Evolutionary conservation across 116 monocot genomes (phyloP).

Genomic region (Dioscorea cayenensis): DNA sequence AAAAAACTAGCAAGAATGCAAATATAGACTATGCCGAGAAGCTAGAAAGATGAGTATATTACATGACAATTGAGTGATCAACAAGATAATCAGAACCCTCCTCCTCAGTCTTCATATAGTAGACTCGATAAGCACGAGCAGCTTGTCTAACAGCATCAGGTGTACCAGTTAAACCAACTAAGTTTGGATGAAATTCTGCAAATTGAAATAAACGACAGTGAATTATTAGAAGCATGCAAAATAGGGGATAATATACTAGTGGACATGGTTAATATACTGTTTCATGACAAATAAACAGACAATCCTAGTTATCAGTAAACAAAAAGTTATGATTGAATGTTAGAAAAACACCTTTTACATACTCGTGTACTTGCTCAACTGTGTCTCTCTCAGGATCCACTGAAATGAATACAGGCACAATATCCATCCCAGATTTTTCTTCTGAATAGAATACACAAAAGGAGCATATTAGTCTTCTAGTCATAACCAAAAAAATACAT

Average conservation of each 20-base stretch:
- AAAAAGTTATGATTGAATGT: neutral
- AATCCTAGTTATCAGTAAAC: neutral
- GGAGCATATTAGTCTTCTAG: neutral
- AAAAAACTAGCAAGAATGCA: neutral
- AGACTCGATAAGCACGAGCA: slow-evolving; percentile 89
- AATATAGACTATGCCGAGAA: neutral
- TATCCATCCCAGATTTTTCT: slow-evolving; percentile 42
- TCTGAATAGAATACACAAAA: slow-evolving; percentile 32
- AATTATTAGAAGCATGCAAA: neutral
- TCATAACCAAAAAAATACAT: neutral
- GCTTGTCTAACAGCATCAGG: slow-evolving; percentile 57
- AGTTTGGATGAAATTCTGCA: slow-evolving; percentile 84
- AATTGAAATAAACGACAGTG: neutral
- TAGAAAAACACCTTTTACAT: slow-evolving; percentile 64
- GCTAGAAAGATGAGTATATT: slow-evolving; percentile 9
- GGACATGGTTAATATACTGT: neutral
- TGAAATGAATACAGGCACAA: slow-evolving; percentile 90
- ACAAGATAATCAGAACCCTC: slow-evolving; percentile 93
- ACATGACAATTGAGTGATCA: slow-evolving; percentile 99
- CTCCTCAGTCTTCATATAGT: slow-evolving; percentile 98
- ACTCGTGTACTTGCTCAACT: slow-evolving; percentile 86
- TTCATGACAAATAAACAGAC: neutral
- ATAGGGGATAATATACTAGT: neutral
- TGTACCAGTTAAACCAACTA: slow-evolving; percentile 86
- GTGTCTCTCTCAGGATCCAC: slow-evolving; percentile 97